Conservation (phyloP, 2,329 filamentous ascomycete genomes). For the Cordyceps fumosorosea region DNA sequence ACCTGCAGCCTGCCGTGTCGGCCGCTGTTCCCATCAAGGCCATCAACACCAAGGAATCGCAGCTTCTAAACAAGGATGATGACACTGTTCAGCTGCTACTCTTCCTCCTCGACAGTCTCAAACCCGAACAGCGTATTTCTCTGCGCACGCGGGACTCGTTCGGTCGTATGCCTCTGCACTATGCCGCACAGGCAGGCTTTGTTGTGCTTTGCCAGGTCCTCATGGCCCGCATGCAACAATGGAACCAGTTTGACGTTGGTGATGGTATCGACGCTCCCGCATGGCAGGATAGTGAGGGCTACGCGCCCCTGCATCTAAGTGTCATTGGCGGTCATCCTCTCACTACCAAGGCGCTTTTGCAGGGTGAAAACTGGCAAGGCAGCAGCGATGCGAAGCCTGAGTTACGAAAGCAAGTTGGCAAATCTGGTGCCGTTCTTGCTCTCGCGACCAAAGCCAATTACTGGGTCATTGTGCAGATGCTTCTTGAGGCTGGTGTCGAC, state of each 20-base stretch:
- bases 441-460: conserved; percentile 87
- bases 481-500: conserved; percentile 85
- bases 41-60: conserved; percentile 60
- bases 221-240: conserved; percentile 81
- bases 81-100: conserved; percentile 64
- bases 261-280: conserved; percentile 78
- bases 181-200: conserved; percentile 91
- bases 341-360: conserved; percentile 74
- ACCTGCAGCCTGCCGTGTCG: conserved; percentile 71
- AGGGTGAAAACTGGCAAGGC: conserved; percentile 72
- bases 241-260: conserved; percentile 78
- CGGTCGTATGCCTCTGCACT: conserved; percentile 81
- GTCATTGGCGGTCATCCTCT: conserved; percentile 86
- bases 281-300: conserved; percentile 92
- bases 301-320: conserved; percentile 83
- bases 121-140: conserved; percentile 58
- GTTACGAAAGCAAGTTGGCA: conserved; percentile 63
- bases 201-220: conserved; percentile 83
- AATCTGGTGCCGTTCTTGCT: conserved; percentile 81
- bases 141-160: conserved; percentile 68
- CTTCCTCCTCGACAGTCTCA: conserved; percentile 61
- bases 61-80: conserved; percentile 61
- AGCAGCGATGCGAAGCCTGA: conserved; percentile 54
- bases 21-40: conserved; percentile 54
- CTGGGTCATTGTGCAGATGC: conserved; percentile 72